These are phyloP conservation scores for Aspergillus taichungensis DNA, from an alignment of 495 filamentous ascomycete genomes.

Conservation along the genomic window DNA sequence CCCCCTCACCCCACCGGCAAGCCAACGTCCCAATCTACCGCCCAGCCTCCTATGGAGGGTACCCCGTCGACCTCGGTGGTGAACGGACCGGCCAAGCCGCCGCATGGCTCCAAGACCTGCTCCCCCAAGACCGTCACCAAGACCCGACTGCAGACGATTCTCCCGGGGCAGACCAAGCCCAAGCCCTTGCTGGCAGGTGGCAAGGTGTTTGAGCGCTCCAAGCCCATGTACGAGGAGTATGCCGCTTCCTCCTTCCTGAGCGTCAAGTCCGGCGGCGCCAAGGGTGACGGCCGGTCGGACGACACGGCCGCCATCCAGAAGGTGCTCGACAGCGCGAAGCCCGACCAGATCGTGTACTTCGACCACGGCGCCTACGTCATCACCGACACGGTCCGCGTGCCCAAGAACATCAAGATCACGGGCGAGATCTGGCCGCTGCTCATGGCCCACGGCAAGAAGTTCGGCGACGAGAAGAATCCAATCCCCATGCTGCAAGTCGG, in stretches of 20 bases:
- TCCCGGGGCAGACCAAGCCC: constrained; percentile 30
- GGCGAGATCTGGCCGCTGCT: constrained; percentile 88
- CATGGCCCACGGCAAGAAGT: constrained; percentile 68
- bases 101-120: constrained; percentile 7
- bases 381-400: constrained; percentile 74
- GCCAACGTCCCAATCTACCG: not conserved
- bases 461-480: constrained; percentile 63
- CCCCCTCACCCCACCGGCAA: not conserved
- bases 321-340: constrained; percentile 51
- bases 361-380: constrained; percentile 86
- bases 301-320: constrained; percentile 60
- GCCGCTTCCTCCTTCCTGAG: constrained; percentile 49
- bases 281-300: constrained; percentile 61
- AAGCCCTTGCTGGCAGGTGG: constrained; percentile 28
- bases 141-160: constrained; percentile 30
- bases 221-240: constrained; percentile 56
- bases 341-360: constrained; percentile 72
- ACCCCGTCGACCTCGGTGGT: too few species aligned
- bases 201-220: constrained; percentile 55
- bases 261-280: constrained; percentile 67
- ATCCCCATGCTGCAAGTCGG: constrained; percentile 59
- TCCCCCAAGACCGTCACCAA: constrained; percentile 21
- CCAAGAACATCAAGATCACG: constrained; percentile 56
- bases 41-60: too few species aligned
- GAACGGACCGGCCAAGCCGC: too few species aligned